These are phyloP conservation scores for Beta vulgaris DNA, from an alignment of 148 eudicot genomes.

Conservation along the genomic window DNA sequence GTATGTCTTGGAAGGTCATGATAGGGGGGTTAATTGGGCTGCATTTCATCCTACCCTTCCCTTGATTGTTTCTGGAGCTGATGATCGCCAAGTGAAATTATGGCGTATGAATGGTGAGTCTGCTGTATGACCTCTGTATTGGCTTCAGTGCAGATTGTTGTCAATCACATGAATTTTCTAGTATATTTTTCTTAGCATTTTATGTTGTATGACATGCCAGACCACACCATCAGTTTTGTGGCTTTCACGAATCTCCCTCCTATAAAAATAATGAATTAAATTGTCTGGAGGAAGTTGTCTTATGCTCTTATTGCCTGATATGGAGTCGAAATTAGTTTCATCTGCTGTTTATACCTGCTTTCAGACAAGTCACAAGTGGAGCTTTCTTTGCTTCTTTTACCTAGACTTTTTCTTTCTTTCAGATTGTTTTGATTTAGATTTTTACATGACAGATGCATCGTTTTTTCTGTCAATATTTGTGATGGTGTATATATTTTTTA, in stretches of 20 bases:
- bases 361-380: background rate
- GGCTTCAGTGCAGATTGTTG: background rate
- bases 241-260: background rate
- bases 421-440: background rate
- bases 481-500: background rate
- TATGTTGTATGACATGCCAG: background rate
- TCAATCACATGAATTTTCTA: constrained; percentile 11
- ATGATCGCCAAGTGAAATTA: constrained; percentile 91
- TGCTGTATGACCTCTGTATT: background rate
- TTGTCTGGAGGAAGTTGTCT: background rate
- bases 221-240: background rate
- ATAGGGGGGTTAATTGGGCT: constrained; percentile 97
- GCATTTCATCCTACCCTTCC: constrained; percentile 90
- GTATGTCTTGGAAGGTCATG: constrained; percentile 93
- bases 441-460: background rate
- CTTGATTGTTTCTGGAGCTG: constrained; percentile 88
- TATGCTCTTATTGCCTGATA: background rate
- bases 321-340: background rate
- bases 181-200: background rate
- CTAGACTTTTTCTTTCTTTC: background rate
- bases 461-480: background rate
- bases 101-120: constrained; percentile 93
- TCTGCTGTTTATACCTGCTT: background rate
- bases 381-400: background rate
- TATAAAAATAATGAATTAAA: background rate